A percentile compares a stretch with the other conserved stretches of the same genome.
These are phyloP conservation scores for Esteya vermicola DNA, from an alignment of 2,329 filamentous ascomycete species.

Conservation along the genomic window DNA sequence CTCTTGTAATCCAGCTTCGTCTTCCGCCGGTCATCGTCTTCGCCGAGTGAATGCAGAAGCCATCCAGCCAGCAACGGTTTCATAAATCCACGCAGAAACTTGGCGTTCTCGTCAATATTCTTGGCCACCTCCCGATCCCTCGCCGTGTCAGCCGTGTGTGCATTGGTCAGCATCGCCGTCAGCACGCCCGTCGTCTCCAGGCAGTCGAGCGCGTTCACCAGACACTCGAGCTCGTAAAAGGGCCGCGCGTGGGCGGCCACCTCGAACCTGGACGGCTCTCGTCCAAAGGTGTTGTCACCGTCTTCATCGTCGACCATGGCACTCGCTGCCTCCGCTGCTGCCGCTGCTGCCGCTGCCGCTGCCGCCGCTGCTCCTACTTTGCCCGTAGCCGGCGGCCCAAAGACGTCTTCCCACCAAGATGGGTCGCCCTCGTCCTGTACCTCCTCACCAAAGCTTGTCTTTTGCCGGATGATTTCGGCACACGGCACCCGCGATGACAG, in stretches of 20 bases:
- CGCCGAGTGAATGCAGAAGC: constrained; percentile 36
- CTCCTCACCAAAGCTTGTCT: constrained; percentile 18
- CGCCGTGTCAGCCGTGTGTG: constrained; percentile 25
- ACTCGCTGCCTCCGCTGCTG: constrained; percentile 10
- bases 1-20: too few relatives aligned
- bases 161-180: constrained; percentile 36
- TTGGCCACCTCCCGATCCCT: constrained; percentile 35
- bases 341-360: constrained; percentile 16
- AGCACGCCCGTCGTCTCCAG: constrained; percentile 52
- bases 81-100: constrained; percentile 40
- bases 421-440: constrained; percentile 20
- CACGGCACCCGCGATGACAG: constrained; percentile 38
- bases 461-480: constrained; percentile 28
- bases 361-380: too few relatives aligned
- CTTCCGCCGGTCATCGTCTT: too few relatives aligned
- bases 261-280: constrained; percentile 22
- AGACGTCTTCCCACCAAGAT: constrained; percentile 19
- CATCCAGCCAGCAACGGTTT: constrained; percentile 50
- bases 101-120: constrained; percentile 38
- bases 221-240: constrained; percentile 53
- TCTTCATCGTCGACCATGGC: constrained; percentile 6
- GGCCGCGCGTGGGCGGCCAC: constrained; percentile 42
- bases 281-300: constrained; percentile 13
- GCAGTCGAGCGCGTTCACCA: constrained; percentile 50
- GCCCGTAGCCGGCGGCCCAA: constrained; percentile 12